Evolutionary conservation across 495 filamentous ascomycete species (phyloP).

Genomic region (Penicillium malachiteum): DNA sequence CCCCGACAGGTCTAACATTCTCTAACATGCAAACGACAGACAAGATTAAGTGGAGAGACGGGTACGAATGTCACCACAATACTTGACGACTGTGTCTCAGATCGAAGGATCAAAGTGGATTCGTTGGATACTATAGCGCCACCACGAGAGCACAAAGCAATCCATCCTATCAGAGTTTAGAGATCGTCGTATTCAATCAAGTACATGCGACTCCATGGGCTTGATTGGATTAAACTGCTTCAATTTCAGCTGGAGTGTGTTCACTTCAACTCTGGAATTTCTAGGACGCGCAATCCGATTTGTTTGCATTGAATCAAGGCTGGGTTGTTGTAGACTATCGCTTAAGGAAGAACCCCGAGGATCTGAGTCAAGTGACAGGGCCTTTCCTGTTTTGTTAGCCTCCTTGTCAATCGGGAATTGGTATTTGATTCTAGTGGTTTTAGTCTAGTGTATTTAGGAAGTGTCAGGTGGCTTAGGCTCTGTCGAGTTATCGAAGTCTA

Average conservation of each 20-base stretch:
- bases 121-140: conserved; percentile 8
- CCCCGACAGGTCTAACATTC: background rate
- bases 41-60: background rate
- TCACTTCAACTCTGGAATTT: background rate
- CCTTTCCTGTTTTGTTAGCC: background rate
- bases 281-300: background rate
- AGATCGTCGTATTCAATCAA: background rate
- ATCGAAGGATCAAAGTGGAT: background rate
- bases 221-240: conserved; percentile 1
- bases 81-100: conserved; percentile 2
- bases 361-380: background rate
- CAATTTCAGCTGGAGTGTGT: conserved; percentile 2
- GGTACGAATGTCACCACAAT: conserved; percentile 9
- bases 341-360: background rate
- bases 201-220: background rate
- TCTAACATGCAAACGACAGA: background rate
- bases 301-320: background rate
- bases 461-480: background rate
- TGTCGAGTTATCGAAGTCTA: background rate
- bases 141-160: conserved; percentile 1
- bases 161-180: conserved; percentile 6
- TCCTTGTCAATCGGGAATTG: background rate
- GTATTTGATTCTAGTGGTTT: too few relatives aligned
- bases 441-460: too few relatives aligned
- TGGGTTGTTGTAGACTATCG: too few relatives aligned